Evolutionary conservation across 108 stramenopile genomes (phyloP).

Genomic region (Aurantiochytrium sp.): DNA sequence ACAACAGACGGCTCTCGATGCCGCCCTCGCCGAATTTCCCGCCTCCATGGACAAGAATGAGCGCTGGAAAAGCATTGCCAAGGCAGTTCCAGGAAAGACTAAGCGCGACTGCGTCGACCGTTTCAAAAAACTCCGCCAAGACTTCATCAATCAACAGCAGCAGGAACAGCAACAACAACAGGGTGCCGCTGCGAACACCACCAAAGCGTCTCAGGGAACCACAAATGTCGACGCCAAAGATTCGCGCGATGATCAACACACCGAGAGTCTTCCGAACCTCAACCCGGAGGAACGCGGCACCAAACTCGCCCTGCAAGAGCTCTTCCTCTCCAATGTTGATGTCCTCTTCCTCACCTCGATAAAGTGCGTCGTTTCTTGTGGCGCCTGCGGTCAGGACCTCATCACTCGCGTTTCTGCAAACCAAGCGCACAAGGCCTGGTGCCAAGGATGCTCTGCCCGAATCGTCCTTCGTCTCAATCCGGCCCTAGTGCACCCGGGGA

Average conservation of each 20-base stretch:
- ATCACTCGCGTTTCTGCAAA: background rate
- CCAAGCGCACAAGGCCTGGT: background rate
- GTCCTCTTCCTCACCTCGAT: background rate
- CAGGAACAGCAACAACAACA: background rate
- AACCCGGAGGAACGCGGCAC: background rate
- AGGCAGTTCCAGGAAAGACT: conserved; percentile 69
- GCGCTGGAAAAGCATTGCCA: conserved; percentile 81
- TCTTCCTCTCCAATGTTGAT: background rate
- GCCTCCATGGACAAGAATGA: conserved; percentile 94
- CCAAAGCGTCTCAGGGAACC: too few species aligned
- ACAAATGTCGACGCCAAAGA: background rate
- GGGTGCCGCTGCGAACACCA: background rate
- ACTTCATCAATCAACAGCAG: conserved; percentile 36
- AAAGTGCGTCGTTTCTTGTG: background rate
- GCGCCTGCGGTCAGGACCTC: background rate
- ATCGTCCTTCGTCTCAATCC: background rate
- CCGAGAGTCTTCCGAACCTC: background rate
- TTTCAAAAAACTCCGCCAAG: conserved; percentile 81
- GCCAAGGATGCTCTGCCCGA: background rate
- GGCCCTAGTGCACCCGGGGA: background rate
- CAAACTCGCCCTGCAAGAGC: background rate
- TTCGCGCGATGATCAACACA: background rate
- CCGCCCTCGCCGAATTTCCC: conserved; percentile 66
- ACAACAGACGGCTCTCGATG: conserved; percentile 78
- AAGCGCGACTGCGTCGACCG: conserved; percentile 89